Base-by-base conservation (phyloP, 2,329 filamentous ascomycete species). In the Colletotrichum sp. region DNA sequence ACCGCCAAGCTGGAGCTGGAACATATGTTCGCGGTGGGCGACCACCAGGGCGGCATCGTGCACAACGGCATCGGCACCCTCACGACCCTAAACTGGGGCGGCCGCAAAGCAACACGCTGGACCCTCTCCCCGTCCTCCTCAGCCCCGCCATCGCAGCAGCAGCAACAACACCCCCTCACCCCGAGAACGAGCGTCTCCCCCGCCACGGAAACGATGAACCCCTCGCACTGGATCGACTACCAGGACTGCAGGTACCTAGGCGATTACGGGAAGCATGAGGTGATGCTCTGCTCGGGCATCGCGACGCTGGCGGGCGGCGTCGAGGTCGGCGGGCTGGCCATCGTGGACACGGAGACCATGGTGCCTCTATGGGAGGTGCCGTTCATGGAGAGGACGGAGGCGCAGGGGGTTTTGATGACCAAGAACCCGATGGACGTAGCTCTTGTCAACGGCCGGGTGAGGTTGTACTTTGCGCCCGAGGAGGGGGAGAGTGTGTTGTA, bases 211-310 rank as follows among this genome's bases (percentile, higher is more conserved):
- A 78, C 80, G 8, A 75, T 78, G 8, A 88, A 89, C 66, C 87
- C 87, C 0, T 85, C 82, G 44, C 84, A 87, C 78, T 89, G 85
- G 79, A 79, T 87, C 71, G 88, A 89, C 75, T 89, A 89, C 78
- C 88, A 90, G 79, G 88, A 89, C 82, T 89, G 88, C 81, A 89
- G 89, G 78, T 89, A 86, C 80, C 81, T 89, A 1, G 88, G 88
- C 6, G 76, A 81, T 8, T 86, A 39, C 36, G 36, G 36, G 36
- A 18, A 39, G 3, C 36, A 39, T 0, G 36, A 39, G 36, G 80
- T 89, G 12, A 88, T 89, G 87, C 82, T 89, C 16, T 89, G 88
- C 77, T 86, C 86, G 0, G 88, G 88, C 2, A 85, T 89, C 9
- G 84, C 86, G 6, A 84, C 81, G 6, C 73, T 87, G 15, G 75